These are phyloP conservation scores for Linnemannia hyalina DNA, from an alignment of 192 early-diverging fungal species.

Conservation along the genomic window DNA sequence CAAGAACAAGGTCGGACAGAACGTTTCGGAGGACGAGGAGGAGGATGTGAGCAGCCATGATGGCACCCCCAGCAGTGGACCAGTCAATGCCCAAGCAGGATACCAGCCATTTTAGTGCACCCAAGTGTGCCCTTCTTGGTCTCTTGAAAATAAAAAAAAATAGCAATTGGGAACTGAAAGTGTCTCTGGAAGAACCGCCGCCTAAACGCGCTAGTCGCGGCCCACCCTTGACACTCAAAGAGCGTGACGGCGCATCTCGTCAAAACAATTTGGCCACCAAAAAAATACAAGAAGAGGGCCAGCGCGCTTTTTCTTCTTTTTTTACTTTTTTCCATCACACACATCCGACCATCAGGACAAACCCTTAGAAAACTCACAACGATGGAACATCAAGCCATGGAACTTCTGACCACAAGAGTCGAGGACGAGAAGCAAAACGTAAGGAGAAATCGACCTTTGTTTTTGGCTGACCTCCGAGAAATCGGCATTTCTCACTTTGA, in stretches of 20 bases:
- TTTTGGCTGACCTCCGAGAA: not conserved
- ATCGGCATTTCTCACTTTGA: not conserved
- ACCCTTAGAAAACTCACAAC: not conserved
- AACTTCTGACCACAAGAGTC: slow-evolving; percentile 27
- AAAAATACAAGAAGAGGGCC: not conserved
- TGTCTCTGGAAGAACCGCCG: too few species aligned
- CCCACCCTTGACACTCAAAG: too few species aligned
- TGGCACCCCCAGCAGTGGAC: not conserved
- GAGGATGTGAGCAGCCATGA: slow-evolving; percentile 29
- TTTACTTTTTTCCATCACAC: not conserved
- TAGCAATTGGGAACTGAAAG: too few species aligned
- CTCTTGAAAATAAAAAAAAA: not conserved
- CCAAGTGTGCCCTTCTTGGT: not conserved
- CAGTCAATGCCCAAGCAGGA: slow-evolving; percentile 14
- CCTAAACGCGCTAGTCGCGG: too few species aligned
- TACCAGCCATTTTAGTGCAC: slow-evolving; percentile 30
- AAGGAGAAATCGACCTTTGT: not conserved
- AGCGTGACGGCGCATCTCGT: not conserved
- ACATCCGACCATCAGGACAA: not conserved
- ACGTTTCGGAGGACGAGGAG: slow-evolving; percentile 35
- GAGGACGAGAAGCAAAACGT: slow-evolving; percentile 53
- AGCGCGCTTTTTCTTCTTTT: not conserved
- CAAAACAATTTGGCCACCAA: slow-evolving; percentile 10
- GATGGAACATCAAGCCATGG: slow-evolving; percentile 42
- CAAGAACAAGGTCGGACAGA: slow-evolving; percentile 41